phyloP scores from a whole-genome alignment of 2,329 filamentous ascomycete genomes.

The Mycocentrospora acerina region DNA sequence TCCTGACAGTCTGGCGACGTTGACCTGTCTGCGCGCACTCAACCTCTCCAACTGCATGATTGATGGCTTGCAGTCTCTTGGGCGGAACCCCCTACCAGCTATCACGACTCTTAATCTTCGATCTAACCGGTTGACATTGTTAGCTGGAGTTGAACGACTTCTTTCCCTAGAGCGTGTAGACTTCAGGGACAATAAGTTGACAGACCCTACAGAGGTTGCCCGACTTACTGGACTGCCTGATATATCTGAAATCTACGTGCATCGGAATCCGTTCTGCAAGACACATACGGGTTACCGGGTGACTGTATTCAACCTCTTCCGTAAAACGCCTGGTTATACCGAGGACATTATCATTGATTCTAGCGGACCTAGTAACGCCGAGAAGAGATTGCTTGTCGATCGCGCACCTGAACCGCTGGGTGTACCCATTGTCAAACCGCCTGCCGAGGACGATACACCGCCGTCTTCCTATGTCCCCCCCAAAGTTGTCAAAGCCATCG shows the following conservation, averaged over 20 bases:
- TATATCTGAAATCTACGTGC: conserved; percentile 88
- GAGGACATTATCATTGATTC: conserved; percentile 91
- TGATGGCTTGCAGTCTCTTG: conserved; percentile 83
- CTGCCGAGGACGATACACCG: conserved; percentile 59
- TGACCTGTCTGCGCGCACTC: conserved; percentile 85
- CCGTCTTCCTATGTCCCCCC: conserved; percentile 61
- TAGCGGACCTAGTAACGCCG: conserved; percentile 77
- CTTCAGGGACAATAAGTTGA: conserved; percentile 83
- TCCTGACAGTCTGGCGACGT: conserved; percentile 81
- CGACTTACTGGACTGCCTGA: conserved; percentile 88
- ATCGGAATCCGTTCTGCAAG: conserved; percentile 87
- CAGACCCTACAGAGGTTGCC: conserved; percentile 88
- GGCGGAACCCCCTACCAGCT: conserved; percentile 82
- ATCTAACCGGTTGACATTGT: conserved; percentile 80
- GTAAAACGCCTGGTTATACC: conserved; percentile 82
- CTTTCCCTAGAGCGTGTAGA: conserved; percentile 88
- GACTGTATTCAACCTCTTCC: conserved; percentile 94
- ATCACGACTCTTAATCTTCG: conserved; percentile 92
- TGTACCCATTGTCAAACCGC: conserved; percentile 75
- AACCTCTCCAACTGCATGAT: conserved; percentile 99
- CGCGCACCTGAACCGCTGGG: conserved; percentile 73
- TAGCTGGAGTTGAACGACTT: conserved; percentile 87
- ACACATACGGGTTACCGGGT: conserved; percentile 83
- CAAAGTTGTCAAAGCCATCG: conserved; percentile 49
- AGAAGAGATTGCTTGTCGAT: conserved; percentile 82